Base-by-base conservation (phyloP, 2,329 filamentous ascomycete species). In the Ophiostoma pallidulum region DNA sequence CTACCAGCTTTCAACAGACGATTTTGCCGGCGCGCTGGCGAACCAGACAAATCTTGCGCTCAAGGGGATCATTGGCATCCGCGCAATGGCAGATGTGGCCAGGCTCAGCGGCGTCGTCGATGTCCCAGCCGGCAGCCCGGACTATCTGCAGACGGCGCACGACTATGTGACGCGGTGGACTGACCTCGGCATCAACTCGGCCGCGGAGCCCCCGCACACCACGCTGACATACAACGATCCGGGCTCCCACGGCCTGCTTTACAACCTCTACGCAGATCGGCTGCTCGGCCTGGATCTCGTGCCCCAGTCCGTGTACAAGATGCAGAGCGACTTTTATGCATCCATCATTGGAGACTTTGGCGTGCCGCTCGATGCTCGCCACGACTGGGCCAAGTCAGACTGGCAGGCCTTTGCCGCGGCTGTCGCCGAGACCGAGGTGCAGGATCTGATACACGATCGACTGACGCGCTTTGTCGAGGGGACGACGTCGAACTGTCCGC, bases 321-420 rank as follows among this genome's bases (percentile, higher is more conserved):
- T 82, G 61, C 87, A 94, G 64, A 85, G 78, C 26, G 65, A 73
- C 48, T 94, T 86, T 74, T 94, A 94, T 69, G 71, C 74, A 37
- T 75, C 75, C 9, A 78, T 86, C 3, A 77, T 81, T 44, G 78
- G 84, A 52, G 77, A 80, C 58, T 92, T 86, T 64, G 88, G 86
- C n/a, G 73, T 94, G 1, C 83, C 87, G 0, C 78, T 94, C 9
- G 88, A 94, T 67, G 83, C 78, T 39, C 79, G 88, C 41, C 86
- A 92, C 65, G 69, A 82, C 1, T 91, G 88, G 67, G 85, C 86
- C 53, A 94, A 94, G 67, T 80, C 78, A 1, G 88, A 94, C 67
- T 94, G 88, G 88, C 80, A 90, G 60, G 80, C 92, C 62, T 90
- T 89, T 67, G 78, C 79, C 5, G 88, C 88, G n/a, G 83, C 87